These are phyloP conservation scores for Trichoderma cornu-damae DNA, from an alignment of 2,329 filamentous ascomycete genomes.

Conservation along the genomic window DNA sequence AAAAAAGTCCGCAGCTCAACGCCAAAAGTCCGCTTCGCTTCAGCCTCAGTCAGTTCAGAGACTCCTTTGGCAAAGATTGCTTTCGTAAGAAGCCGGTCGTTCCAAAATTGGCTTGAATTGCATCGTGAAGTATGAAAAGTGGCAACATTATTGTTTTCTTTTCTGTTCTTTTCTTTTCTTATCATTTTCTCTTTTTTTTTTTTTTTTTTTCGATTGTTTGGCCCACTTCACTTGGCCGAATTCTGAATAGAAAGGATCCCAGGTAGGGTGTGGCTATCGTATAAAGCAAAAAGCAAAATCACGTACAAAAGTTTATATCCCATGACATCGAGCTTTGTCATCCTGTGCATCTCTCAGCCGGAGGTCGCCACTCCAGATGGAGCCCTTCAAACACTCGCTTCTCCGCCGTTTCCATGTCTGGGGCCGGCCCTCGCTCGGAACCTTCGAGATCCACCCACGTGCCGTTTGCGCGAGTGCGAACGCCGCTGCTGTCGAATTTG, in stretches of 20 bases:
- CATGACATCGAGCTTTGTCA: neutral
- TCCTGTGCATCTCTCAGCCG: conserved; percentile 63
- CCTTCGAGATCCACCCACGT: conserved; percentile 67
- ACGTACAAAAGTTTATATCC: neutral
- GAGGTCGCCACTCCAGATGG: conserved; percentile 60
- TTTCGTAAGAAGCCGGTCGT: neutral
- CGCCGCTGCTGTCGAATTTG: conserved; percentile 90
- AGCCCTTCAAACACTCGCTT: conserved; percentile 73
- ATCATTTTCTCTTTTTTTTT: too few species aligned
- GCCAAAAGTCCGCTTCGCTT: neutral
- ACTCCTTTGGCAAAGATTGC: neutral
- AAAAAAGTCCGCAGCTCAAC: neutral
- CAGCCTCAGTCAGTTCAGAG: too few species aligned
- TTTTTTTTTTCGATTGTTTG: too few species aligned
- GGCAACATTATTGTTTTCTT: neutral
- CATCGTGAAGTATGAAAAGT: neutral
- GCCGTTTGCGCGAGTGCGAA: conserved; percentile 62
- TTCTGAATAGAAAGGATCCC: too few species aligned
- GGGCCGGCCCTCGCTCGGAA: conserved; percentile 42
- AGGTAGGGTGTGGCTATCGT: too few species aligned
- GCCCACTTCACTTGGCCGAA: too few species aligned
- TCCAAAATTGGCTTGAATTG: neutral
- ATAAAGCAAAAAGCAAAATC: too few species aligned
- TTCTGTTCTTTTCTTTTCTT: too few species aligned
- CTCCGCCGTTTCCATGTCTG: conserved; percentile 69